Percentiles rank a stretch among this genome's conserved stretches.
Evolutionary conservation across 1,284 basidiomycete genomes (phyloP).

Genomic region (Ganoderma meredithae): DNA sequence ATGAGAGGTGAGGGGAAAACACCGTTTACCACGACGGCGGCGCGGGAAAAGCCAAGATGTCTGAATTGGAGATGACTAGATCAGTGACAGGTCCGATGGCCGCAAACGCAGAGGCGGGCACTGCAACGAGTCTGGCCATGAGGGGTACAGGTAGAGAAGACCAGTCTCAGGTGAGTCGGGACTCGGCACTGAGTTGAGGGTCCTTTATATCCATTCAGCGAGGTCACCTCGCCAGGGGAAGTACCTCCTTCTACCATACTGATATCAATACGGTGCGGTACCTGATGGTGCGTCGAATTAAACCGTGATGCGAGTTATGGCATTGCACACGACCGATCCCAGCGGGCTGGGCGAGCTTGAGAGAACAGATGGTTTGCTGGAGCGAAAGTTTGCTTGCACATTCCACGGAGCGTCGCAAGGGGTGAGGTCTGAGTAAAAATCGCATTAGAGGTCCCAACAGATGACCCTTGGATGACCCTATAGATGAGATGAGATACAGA

Average conservation of each 20-base stretch:
- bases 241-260: not conserved
- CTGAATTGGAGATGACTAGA: constrained; percentile 29
- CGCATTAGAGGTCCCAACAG: not conserved
- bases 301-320: not conserved
- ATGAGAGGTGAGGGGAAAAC: constrained; percentile 40
- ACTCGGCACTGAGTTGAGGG: not conserved
- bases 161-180: not conserved
- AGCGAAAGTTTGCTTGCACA: not conserved
- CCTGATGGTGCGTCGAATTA: not conserved
- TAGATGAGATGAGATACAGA: not conserved
- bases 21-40: constrained; percentile 36
- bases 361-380: not conserved
- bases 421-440: not conserved
- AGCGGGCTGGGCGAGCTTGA: not conserved
- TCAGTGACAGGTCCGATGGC: constrained; percentile 31
- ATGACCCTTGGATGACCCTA: not conserved
- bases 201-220: not conserved
- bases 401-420: not conserved
- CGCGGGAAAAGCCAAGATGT: constrained; percentile 32
- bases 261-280: not conserved
- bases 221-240: not conserved
- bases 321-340: not conserved
- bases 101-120: constrained; percentile 15
- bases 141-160: not conserved
- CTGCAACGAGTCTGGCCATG: constrained; percentile 26